A percentile compares a stretch with the other conserved stretches of the same genome.
Conservation (phyloP, 768 basidiomycete species). For the button mushroom (Agaricus bisporus) region DNA sequence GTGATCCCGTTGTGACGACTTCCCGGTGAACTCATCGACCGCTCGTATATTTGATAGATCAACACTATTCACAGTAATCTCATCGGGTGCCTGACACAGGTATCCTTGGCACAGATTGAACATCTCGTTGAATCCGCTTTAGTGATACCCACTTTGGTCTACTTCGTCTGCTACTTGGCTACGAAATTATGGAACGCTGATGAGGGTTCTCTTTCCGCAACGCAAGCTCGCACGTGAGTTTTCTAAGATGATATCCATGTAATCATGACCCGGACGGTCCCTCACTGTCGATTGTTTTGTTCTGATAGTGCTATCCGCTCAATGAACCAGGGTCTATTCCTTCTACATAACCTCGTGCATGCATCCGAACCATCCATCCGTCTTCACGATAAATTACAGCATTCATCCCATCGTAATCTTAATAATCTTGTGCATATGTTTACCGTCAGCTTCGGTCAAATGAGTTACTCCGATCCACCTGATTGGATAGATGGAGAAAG, state of each 20-base stretch:
- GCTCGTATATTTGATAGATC: slow-evolving; percentile 15
- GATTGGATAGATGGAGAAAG: slow-evolving; percentile 44
- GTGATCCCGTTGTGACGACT: not conserved
- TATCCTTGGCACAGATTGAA: slow-evolving; percentile 35
- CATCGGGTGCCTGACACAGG: slow-evolving; percentile 33
- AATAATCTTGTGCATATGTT: slow-evolving; percentile 65
- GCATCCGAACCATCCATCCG: slow-evolving; percentile 38
- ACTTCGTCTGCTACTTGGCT: slow-evolving; percentile 46
- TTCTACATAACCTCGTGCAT: slow-evolving; percentile 63
- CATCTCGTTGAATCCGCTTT: slow-evolving; percentile 36
- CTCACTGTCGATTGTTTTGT: not conserved
- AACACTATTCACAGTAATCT: slow-evolving; percentile 23
- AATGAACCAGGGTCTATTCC: slow-evolving; percentile 46
- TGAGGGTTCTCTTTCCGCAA: slow-evolving; percentile 17
- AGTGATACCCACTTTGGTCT: slow-evolving; percentile 60
- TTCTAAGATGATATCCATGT: not conserved
- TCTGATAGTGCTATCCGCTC: slow-evolving; percentile 40
- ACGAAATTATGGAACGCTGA: slow-evolving; percentile 66
- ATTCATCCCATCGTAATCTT: slow-evolving; percentile 47
- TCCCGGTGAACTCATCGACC: not conserved
- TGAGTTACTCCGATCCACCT: slow-evolving; percentile 65
- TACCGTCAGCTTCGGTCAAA: slow-evolving; percentile 68
- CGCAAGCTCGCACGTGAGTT: slow-evolving; percentile 28
- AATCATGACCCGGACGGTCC: not conserved
- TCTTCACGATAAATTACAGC: slow-evolving; percentile 53